Percentiles rank a stretch among this genome's conserved stretches.
These are phyloP conservation scores for Fusarium burgessii DNA, from an alignment of 2,329 filamentous ascomycete species.

Conservation along the genomic window DNA sequence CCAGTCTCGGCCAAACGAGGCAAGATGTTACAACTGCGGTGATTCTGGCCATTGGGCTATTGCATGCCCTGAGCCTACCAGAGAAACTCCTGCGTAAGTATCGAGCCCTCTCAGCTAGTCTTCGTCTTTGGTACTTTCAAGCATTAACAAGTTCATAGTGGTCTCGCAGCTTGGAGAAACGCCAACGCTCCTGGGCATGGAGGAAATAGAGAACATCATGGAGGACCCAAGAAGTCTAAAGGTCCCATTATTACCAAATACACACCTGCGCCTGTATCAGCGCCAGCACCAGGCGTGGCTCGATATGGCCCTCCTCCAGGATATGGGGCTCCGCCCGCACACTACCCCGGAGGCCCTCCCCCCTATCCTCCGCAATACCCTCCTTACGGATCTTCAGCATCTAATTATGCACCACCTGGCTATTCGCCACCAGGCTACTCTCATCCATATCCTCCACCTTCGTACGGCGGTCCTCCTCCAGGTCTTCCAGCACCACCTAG, in stretches of 20 bases:
- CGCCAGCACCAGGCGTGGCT: conserved; percentile 21
- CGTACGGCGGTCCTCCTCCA: conserved; percentile 36
- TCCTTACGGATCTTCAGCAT: conserved; percentile 38
- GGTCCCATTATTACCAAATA: conserved; percentile 54
- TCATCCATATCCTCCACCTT: conserved; percentile 44
- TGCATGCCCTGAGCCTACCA: conserved; percentile 64
- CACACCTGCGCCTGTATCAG: conserved; percentile 45
- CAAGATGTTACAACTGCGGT: conserved; percentile 67
- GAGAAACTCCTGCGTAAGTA: conserved; percentile 64
- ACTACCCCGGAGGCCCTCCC: conserved; percentile 43
- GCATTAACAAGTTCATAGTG: conserved; percentile 44
- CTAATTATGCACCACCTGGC: conserved; percentile 43
- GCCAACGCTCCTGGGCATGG: conserved; percentile 46
- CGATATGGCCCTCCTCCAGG: conserved; percentile 44
- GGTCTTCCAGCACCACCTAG: conserved; percentile 43
- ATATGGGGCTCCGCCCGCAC: conserved; percentile 41
- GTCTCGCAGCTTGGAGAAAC: conserved; percentile 54
- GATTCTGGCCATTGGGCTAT: conserved; percentile 63
- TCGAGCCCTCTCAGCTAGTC: background rate
- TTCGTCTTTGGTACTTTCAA: background rate
- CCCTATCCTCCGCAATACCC: conserved; percentile 42
- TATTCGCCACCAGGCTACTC: conserved; percentile 46
- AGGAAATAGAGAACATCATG: conserved; percentile 47
- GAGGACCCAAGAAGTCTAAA: conserved; percentile 49
- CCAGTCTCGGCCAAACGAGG: conserved; percentile 51